Percentiles rank a stretch among this genome's conserved stretches.
These are phyloP conservation scores for Vanrija sp. DNA, from an alignment of 1,284 basidiomycete species.

Conservation along the genomic window DNA sequence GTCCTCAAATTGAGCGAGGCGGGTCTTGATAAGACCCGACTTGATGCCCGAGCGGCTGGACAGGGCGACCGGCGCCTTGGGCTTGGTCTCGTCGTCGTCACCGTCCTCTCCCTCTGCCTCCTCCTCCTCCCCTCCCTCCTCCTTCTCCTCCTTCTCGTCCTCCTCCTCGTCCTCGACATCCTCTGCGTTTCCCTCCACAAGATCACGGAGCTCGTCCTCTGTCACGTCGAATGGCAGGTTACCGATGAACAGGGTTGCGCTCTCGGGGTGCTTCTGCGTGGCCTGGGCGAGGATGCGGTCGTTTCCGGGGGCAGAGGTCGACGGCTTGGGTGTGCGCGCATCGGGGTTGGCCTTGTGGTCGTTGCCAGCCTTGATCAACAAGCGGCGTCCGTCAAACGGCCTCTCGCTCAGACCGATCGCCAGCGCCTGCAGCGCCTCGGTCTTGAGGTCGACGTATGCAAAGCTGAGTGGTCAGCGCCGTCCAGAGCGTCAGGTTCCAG, in stretches of 20 bases:
- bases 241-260: constrained; percentile 42
- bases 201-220: constrained; percentile 62
- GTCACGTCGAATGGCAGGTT: constrained; percentile 66
- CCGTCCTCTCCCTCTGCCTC: constrained; percentile 36
- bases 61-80: constrained; percentile 13
- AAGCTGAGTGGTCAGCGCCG: constrained; percentile 58
- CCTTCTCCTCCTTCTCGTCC: constrained; percentile 31
- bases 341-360: constrained; percentile 54
- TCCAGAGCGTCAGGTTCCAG: neutral
- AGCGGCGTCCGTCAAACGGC: constrained; percentile 73
- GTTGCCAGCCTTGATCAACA: constrained; percentile 91
- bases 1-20: constrained; percentile 94
- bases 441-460: constrained; percentile 91
- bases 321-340: constrained; percentile 51
- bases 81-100: constrained; percentile 34
- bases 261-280: constrained; percentile 46
- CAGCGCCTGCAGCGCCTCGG: constrained; percentile 64
- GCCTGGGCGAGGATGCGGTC: constrained; percentile 23
- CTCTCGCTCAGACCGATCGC: constrained; percentile 80
- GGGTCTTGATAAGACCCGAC: constrained; percentile 77
- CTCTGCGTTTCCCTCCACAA: constrained; percentile 42
- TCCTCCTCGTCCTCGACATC: constrained; percentile 18
- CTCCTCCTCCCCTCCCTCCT: constrained; percentile 16
- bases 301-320: constrained; percentile 41
- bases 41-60: constrained; percentile 46